phyloP scores from a whole-genome alignment of 1,284 basidiomycete species.

The Ustanciosporium gigantosporum region DNA sequence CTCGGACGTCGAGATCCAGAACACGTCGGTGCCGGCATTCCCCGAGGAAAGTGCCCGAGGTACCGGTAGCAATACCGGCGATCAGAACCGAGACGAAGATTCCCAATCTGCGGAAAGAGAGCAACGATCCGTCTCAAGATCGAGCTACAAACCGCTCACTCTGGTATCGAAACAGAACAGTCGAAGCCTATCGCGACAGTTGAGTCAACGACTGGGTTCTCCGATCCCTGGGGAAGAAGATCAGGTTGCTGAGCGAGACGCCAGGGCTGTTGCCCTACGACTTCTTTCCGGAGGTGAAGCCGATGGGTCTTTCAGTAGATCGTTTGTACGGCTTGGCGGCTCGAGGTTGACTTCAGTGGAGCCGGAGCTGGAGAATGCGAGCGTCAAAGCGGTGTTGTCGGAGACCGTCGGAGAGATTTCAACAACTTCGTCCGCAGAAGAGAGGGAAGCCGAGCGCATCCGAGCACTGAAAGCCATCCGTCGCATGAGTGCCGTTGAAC shows the following conservation, averaged over 20 bases:
- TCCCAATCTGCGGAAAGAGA: too few species aligned
- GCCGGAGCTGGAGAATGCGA: too few species aligned
- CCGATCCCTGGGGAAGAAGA: constrained; percentile 28
- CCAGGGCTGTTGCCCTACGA: constrained; percentile 24
- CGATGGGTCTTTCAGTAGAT: not conserved
- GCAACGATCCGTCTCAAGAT: too few species aligned
- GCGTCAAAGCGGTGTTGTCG: not conserved
- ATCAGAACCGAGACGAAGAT: too few species aligned
- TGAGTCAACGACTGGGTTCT: constrained; percentile 13
- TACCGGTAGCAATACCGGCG: too few species aligned
- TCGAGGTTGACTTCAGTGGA: too few species aligned
- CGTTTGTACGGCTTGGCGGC: too few species aligned
- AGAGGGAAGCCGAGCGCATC: constrained; percentile 27
- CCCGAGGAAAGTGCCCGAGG: too few species aligned
- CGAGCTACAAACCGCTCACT: constrained; percentile 24
- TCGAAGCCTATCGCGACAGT: not conserved
- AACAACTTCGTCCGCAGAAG: constrained; percentile 30
- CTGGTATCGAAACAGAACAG: constrained; percentile 32
- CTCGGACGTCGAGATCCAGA: too few species aligned
- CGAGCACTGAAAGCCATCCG: constrained; percentile 31
- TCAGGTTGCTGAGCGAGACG: constrained; percentile 28
- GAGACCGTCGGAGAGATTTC: too few species aligned
- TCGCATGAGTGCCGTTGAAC: constrained; percentile 30
- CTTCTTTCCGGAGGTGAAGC: constrained; percentile 10
- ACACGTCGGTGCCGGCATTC: too few species aligned